Evolutionary conservation across 139 green algal genomes (phyloP), one percentile per base, ranked within the genome.

Genomic region (Chlorella sp.): DNA sequence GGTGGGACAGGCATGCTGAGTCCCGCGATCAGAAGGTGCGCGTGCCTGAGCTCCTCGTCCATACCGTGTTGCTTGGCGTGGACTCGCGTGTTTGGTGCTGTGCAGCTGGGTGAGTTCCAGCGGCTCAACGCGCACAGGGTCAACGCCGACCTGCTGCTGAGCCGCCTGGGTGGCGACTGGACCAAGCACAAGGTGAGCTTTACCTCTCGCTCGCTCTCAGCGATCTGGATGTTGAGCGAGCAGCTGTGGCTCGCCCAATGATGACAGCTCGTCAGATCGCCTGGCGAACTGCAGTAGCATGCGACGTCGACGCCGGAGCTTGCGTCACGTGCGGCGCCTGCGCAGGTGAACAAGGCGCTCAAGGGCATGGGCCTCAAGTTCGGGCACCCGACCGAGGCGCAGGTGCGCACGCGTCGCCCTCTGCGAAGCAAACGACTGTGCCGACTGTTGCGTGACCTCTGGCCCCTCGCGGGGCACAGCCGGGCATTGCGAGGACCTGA

Each of bases 281-380:
- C 42, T 55, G 10, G 42, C 10, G 10, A 55, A 55, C 42, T 10
- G 17, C 42, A 55, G 10, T 55, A 17, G 17, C 42, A 55, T 55
- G 42, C 17, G 42, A 55, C 17, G 17, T 55, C 42, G 10, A 55
- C 10, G 17, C 42, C 10, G 10, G 10, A 55, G 10, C 42, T 17
- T 55, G 42, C 42, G 17, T 55, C 17, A 55, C 17, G 10, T 55
- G 42, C 10, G 10, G 10, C 42, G 42, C 42, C 42, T n/a, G n/a
- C 42, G 42, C 42, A 55, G 42, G 17, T 55, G 10, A 55, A 10
- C 10, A 10, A 17, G 10, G 10, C 42, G 10, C 42, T 55, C 10
- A 55, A 67, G 34, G 33, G 65, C 3, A 49, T 83, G 49, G 83
- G 77, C 0, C 75, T 86, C 5, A 66, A 69, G 34, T 88, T 82